Base-by-base conservation (phyloP, 495 filamentous ascomycete genomes). In the Penicillium lagena region DNA sequence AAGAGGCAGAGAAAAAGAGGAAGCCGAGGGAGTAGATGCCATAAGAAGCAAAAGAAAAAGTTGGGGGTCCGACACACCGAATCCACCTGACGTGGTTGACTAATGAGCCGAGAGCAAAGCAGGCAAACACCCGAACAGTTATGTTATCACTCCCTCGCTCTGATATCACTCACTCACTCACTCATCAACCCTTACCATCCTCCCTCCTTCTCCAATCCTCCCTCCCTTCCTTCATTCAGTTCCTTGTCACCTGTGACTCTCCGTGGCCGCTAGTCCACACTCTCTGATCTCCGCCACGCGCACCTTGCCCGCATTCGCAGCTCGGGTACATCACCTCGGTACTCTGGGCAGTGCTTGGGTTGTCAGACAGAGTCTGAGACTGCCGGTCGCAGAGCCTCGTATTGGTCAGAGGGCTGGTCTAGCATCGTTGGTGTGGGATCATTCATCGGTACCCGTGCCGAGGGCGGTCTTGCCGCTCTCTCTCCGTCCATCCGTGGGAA, bases 1-100 rank as follows among this genome's bases (percentile, higher is more conserved):
- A 29, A 73, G 50, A 40, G 70, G 70, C 45, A 73, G 51, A 22
- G 66, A 71, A 46, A 71, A 71, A 33, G 45, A 48, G 30, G 64
- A 64, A 44, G 60, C 58, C 35, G 58, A 61, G 37, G 58, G 54
- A 40, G 43, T 39, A 52, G 64, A 59, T 50, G 58, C 60, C 68
- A 68, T 72, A 28, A 42, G 12, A 22, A 34, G 10, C 7, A 36
- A 40, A n/a, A 5, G 22, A 34, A 42, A 22, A 22, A 3, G 22
- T 22, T 22, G 2, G 22, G 22, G 22, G 2, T 3, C 2, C 22
- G 22, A 22, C 22, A 22, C 15, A 17, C 1, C 15, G 15, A 22
- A 22, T 22, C 22, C 22, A 22, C 22, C 22, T 22, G 22, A 22
- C 32, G 7, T 11, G n/a, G 40, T 42, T 50, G 48, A 46, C 42